Base-by-base conservation (phyloP, 805 yeast genomes). In the Lipomyces spencermartinsiae region DNA sequence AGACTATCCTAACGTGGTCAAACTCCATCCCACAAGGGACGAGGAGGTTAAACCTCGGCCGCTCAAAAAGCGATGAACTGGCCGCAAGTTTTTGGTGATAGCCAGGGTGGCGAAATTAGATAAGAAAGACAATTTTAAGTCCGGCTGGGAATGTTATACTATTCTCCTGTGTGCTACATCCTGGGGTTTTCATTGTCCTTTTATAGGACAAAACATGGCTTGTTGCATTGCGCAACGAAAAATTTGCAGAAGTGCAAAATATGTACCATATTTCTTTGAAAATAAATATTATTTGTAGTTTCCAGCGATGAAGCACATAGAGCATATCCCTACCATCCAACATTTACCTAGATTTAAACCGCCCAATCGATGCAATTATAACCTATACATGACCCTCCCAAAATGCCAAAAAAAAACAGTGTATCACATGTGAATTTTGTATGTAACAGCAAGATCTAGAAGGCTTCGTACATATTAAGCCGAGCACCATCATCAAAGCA, bases 1-100 rank as follows among this genome's bases (percentile, higher is more conserved):
- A 2, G 92, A 89, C 72, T 86, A 87, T 74, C 92, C 95, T 22
- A 90, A 86, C 71, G 82, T 86, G 64, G 87, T 95, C 69, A 89
- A 91, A 79, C 81, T 95, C 62, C 99, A 95, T 79, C 88, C 93
- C 14, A 86, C 90, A 53, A 88, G 87, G 72, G 98, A 93, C 61
- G 93, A 87, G 62, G 99, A 95, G 78, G 63, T 69, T n/a, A 63
- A 63, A 34, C 66, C 66, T n/a, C 62, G 66, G 1, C 65, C 66
- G 12, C 35, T 43, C 12, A 63, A 63, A 33, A 63, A 55, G 63
- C 33, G 64, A 59, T 61, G 25, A 56, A 14, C 58, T 31, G 10
- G 2, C 25, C 3, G 51, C 49, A n/a, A n/a, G 9, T 2, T 6
- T 4, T n/a, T 5, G 22, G 10, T 8, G 16, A 19, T 8, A 16